These are phyloP conservation scores for Tolypocladium amazonense DNA, from an alignment of 2,329 filamentous ascomycete genomes.

Conservation along the genomic window DNA sequence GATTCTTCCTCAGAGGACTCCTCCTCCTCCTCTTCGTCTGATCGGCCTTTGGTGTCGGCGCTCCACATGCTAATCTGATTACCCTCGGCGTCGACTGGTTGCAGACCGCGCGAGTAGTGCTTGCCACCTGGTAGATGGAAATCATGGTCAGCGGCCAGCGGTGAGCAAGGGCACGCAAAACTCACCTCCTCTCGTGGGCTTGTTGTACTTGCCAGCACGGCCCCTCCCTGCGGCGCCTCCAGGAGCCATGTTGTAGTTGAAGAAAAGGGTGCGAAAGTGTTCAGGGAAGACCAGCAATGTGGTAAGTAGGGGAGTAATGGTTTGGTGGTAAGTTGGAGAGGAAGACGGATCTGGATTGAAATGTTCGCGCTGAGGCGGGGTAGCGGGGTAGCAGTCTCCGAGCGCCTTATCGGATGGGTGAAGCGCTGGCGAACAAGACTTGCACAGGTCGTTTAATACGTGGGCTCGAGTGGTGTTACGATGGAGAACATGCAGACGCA, in stretches of 20 bases:
- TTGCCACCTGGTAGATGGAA: slow-evolving; percentile 61
- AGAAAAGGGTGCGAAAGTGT: background rate
- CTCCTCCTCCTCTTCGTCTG: slow-evolving; percentile 36
- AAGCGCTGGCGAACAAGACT: background rate
- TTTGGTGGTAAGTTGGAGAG: background rate
- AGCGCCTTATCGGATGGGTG: background rate
- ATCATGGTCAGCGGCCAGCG: background rate
- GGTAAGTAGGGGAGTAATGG: background rate
- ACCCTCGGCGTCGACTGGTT: slow-evolving; percentile 80
- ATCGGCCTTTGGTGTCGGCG: slow-evolving; percentile 38
- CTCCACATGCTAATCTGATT: slow-evolving; percentile 85
- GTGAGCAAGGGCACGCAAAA: background rate
- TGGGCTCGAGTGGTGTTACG: background rate
- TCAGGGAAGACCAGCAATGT: background rate
- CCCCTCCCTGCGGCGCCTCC: slow-evolving; percentile 36
- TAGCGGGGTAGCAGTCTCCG: slow-evolving; percentile 21
- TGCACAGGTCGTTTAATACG: background rate
- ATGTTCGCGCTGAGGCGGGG: slow-evolving; percentile 19
- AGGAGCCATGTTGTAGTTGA: slow-evolving; percentile 29
- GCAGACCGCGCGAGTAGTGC: slow-evolving; percentile 85
- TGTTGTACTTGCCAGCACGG: slow-evolving; percentile 88
- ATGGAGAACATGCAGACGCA: background rate
- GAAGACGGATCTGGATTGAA: background rate
- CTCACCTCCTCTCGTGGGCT: slow-evolving; percentile 79
- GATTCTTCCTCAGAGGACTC: slow-evolving; percentile 30